Conservation (phyloP, 2,329 filamentous ascomycete species). For the Talaromyces albobiverticillius region DNA sequence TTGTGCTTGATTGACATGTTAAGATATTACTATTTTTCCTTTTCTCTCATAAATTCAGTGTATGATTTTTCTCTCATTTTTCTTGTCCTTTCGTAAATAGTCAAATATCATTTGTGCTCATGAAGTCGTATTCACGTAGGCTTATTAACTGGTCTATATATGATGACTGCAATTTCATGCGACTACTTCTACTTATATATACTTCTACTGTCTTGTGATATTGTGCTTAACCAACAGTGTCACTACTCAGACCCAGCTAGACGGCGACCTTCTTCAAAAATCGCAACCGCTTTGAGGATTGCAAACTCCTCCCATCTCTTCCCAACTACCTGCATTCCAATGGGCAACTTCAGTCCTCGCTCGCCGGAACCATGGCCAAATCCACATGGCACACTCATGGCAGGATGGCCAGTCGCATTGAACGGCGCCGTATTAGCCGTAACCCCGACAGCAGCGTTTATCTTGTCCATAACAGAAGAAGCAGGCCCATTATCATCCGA, state of each 20-base stretch:
- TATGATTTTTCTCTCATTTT: not conserved
- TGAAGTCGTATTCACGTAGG: not conserved
- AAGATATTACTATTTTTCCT: not conserved
- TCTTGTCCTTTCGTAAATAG: not conserved
- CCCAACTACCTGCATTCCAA: slow-evolving; percentile 57
- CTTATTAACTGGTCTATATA: too few species aligned
- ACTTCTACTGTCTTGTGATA: too few species aligned
- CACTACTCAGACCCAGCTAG: too few species aligned
- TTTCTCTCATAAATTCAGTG: not conserved
- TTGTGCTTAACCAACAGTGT: too few species aligned
- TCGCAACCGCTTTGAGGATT: slow-evolving; percentile 27
- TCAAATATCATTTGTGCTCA: not conserved
- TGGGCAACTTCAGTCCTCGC: slow-evolving; percentile 39
- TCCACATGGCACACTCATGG: slow-evolving; percentile 46
- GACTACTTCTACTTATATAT: too few species aligned
- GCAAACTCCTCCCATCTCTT: slow-evolving; percentile 26
- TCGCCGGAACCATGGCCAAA: slow-evolving; percentile 8
- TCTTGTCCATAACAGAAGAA: slow-evolving; percentile 35
- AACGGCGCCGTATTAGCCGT: slow-evolving; percentile 48
- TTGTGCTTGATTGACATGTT: not conserved
- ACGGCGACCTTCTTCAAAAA: slow-evolving; percentile 25
- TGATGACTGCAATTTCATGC: too few species aligned
- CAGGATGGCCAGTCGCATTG: slow-evolving; percentile 52
- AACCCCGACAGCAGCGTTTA: slow-evolving; percentile 44
- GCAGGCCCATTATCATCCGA: slow-evolving; percentile 18